Conservation (phyloP, 768 basidiomycete genomes). For the Leccinum barrowsii region DNA sequence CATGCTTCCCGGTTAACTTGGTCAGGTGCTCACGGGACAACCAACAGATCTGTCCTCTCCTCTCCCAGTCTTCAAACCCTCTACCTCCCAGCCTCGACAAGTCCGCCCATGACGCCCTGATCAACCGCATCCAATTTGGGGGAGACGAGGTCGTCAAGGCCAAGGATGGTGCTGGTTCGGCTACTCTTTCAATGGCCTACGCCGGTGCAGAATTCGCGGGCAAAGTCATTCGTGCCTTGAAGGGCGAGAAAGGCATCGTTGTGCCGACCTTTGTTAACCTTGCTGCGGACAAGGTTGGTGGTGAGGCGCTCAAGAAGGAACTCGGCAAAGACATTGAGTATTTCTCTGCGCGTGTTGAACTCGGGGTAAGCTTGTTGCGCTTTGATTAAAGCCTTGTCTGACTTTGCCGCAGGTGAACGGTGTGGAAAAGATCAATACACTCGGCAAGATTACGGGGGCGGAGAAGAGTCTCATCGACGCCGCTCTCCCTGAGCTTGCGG, state of each 20-base stretch:
- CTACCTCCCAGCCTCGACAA: slow-evolving; percentile 57
- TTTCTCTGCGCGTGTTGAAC: slow-evolving; percentile 87
- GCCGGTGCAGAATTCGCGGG: slow-evolving; percentile 88
- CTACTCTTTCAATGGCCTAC: slow-evolving; percentile 96
- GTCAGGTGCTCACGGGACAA: slow-evolving; percentile 6
- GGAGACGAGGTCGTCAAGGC: slow-evolving; percentile 99
- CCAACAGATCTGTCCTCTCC: slow-evolving; percentile 81
- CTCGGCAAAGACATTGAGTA: slow-evolving; percentile 74
- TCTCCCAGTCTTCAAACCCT: slow-evolving; percentile 83
- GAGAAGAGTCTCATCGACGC: slow-evolving; percentile 78
- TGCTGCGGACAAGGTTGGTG: slow-evolving; percentile 65
- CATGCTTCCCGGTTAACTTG: neutral
- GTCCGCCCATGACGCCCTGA: slow-evolving; percentile 53
- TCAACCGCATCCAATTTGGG: slow-evolving; percentile 90
- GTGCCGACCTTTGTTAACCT: slow-evolving; percentile 84
- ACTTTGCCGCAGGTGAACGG: slow-evolving; percentile 59
- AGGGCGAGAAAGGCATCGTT: slow-evolving; percentile 84
- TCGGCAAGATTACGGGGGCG: slow-evolving; percentile 68
- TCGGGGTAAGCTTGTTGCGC: slow-evolving; percentile 57
- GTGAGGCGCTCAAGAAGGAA: slow-evolving; percentile 71
- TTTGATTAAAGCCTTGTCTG: neutral
- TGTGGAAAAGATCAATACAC: slow-evolving; percentile 74
- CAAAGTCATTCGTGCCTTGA: slow-evolving; percentile 79
- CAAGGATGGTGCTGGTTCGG: slow-evolving; percentile 87
- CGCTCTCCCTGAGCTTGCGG: slow-evolving; percentile 74